Base-by-base conservation (phyloP, 352 stramenopile species). In the Pythium guiyangense region DNA sequence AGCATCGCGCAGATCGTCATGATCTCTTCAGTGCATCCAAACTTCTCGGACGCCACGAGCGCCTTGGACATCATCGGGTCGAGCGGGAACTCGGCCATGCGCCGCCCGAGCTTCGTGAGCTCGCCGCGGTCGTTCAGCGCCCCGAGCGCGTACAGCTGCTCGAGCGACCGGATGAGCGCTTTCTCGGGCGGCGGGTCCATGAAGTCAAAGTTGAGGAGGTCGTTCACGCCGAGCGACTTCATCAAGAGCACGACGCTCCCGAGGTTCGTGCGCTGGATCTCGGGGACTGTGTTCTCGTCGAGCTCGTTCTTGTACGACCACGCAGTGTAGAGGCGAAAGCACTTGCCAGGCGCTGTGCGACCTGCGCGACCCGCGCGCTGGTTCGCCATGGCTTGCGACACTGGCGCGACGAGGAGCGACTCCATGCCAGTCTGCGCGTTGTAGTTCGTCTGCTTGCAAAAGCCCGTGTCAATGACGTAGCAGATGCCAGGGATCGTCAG, bases 371-470 rank as follows among this genome's bases (percentile, higher is more conserved):
- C 94, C 17, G 84, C 84, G 50, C 98, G 84, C 71, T 99, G 97
- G 62, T 98, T 97, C 10, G 97, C 94, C 61, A 97, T 96, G 6
- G 97, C 97, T 53, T 98, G 93, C 3, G 92, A 99, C 29, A 99
- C 94, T 14, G 97, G 97, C 43, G 96, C 97, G 6, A 99, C 97
- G 15, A 99, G 84, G 11, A 99, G 72, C n/a, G 92, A 99, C 63
- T 99, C 96, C 96, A 99, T 99, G 9, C 97, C 96, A 4, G 94
- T 98, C 56, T 97, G 89, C 0, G 97, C 90, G 74, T 99, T 99
- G 81, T 98, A 99, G 45, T 90, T 98, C 6, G 97, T 99, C 71
- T 99, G 97, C 67, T 99, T 99, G 79, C 96, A 99, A 64, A 99
- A 99, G 18, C 98, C 98, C 17, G 96, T 98, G 74, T 99, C 98